Percentiles rank a stretch among this genome's conserved stretches.
Conservation (phyloP, 2,329 filamentous ascomycete genomes). For the Plectosphaerella sp. region DNA sequence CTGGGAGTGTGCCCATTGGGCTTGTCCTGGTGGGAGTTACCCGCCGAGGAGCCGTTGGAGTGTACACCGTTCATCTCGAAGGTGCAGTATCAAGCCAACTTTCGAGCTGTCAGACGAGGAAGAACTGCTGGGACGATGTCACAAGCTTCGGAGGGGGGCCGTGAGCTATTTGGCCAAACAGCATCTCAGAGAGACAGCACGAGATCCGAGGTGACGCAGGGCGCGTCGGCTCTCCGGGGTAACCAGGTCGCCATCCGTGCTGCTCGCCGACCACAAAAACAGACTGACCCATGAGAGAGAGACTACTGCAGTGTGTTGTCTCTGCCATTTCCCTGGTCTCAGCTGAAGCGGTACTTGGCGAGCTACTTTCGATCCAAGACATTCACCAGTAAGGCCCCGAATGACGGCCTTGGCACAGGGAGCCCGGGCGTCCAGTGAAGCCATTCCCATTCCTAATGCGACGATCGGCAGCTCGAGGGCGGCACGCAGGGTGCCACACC, state of each 20-base stretch:
- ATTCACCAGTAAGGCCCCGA: neutral
- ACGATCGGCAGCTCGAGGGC: neutral
- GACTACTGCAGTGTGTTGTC: no score
- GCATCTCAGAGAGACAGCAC: no score
- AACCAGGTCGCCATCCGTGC: no score
- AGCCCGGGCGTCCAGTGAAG: neutral
- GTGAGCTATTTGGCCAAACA: no score
- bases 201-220: no score
- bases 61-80: neutral
- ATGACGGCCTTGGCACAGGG: neutral
- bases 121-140: no score
- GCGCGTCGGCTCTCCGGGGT: no score
- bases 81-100: neutral
- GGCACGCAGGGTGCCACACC: no score
- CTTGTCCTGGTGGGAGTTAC: neutral
- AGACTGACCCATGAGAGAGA: no score
- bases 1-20: neutral
- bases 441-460: neutral
- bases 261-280: no score
- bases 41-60: neutral
- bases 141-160: no score
- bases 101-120: no score
- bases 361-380: neutral
- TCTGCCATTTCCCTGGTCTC: neutral
- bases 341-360: neutral